These are phyloP conservation scores for Acaromyces ingoldii DNA, from an alignment of 1,284 basidiomycete genomes.

Conservation along the genomic window DNA sequence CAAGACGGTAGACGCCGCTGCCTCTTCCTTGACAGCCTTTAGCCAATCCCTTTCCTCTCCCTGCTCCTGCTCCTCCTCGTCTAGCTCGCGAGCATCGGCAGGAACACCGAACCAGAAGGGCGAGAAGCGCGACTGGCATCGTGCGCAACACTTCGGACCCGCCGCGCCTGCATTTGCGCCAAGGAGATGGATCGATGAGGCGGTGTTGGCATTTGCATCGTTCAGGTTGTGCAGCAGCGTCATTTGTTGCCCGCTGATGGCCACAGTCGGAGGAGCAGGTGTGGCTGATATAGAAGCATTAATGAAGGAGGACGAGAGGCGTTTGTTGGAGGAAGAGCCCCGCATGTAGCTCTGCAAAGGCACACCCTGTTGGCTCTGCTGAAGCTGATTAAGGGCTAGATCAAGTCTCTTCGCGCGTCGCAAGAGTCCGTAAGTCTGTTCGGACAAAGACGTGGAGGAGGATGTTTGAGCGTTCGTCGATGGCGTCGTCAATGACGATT, in stretches of 20 bases:
- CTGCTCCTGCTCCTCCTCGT: not conserved
- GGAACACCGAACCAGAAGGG: slow-evolving; percentile 22
- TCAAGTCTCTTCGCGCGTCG: slow-evolving; percentile 1
- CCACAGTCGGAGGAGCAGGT: not conserved
- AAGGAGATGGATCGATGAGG: not conserved
- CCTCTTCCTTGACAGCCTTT: not conserved
- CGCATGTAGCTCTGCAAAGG: not conserved
- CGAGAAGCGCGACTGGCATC: slow-evolving; percentile 20
- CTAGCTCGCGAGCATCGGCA: not conserved
- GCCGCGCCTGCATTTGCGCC: no score
- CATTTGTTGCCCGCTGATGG: not conserved
- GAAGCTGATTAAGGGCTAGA: not conserved
- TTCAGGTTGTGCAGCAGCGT: not conserved
- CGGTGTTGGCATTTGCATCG: not conserved
- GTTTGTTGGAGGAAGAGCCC: not conserved
- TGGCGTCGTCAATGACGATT: no score
- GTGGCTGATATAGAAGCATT: not conserved
- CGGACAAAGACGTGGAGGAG: not conserved
- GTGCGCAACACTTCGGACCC: slow-evolving; percentile 11
- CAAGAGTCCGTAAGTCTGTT: not conserved
- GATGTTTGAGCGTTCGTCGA: no score
- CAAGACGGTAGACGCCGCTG: not conserved
- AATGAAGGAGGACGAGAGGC: not conserved
- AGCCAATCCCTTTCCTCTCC: no score
- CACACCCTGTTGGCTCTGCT: not conserved